Evolutionary conservation across 2,329 filamentous ascomycete species (phyloP), one percentile per base, ranked within the genome.

Genomic region (Trichoderma atrobrunneum): DNA sequence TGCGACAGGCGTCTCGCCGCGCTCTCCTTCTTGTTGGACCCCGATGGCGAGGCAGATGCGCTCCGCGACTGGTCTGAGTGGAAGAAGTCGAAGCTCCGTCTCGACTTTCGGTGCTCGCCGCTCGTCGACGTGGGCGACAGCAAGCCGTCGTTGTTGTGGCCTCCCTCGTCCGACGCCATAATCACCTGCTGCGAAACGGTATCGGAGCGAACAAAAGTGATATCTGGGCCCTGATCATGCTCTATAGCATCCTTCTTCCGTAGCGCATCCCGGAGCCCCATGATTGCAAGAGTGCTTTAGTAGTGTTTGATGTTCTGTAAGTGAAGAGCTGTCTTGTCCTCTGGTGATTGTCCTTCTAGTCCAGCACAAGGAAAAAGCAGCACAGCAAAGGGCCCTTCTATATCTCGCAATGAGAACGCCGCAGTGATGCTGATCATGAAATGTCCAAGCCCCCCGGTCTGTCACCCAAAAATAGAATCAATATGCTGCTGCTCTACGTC

Each of bases 181-280:
- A 97, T 93, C 75, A 92, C 84, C 80, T 98, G 94, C 79, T 94
- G 88, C 2, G 91, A 90, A 75, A 90, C 83, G 1, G 95, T 97
- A 79, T 97, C 95, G 75, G 93, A 92, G 74, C 94, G 91, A 78
- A 96, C 87, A 83, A 98, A 94, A 74, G 87, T 93, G 84, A 98
- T 94, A 76, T 93, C 90, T 72, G 92, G 90, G 1, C 85, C 80
- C 73, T 81, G 77, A 73, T 83, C 80, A 73, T 81, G 78, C 18
- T 82, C 81, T 66, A 85, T 76, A 74, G 81, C 81, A 72, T 87
- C 83, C 79, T 87, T 88, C 79, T 87, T 89, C 80, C 83, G 86
- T 66, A 89, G 79, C 75, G 87, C 80, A 74, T 87, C 86, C 75
- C 85, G 85, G 71, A 89, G 79, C 18, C 84, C 86, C 85, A 88